Conservation (phyloP, 305 asterid genomes). For the Euphrasia arctica region DNA sequence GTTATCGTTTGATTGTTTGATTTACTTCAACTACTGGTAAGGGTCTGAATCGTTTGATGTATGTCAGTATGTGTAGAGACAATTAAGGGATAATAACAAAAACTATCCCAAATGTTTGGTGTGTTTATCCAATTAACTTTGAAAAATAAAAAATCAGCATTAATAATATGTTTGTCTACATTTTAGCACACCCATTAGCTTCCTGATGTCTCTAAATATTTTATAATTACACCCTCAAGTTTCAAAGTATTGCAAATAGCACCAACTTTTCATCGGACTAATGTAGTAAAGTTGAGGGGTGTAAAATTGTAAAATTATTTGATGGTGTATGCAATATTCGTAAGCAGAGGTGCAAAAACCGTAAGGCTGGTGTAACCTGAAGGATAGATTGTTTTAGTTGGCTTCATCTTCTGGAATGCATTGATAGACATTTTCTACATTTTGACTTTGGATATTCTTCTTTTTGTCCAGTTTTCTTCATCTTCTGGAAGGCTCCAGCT, state of each 20-base stretch:
- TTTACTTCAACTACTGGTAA: slow-evolving; percentile 20
- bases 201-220: background rate
- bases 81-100: background rate
- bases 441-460: slow-evolving; percentile 23
- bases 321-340: background rate
- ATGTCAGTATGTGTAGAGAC: slow-evolving; percentile 11
- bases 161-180: background rate
- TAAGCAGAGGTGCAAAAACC: background rate
- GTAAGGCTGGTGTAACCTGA: background rate
- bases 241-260: background rate
- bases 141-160: slow-evolving; percentile 5
- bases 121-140: background rate
- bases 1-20: slow-evolving; percentile 12
- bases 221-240: background rate
- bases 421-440: background rate
- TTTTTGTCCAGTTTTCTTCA: slow-evolving; percentile 53
- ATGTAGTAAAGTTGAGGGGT: background rate
- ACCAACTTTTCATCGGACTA: background rate
- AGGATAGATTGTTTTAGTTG: background rate
- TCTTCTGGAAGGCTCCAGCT: slow-evolving; percentile 87
- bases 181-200: background rate
- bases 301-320: background rate
- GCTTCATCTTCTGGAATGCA: no score
- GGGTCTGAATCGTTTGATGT: no score
- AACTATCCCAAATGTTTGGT: background rate